Base-by-base conservation (phyloP, 768 basidiomycete genomes). In the Hygrophorus russula region DNA sequence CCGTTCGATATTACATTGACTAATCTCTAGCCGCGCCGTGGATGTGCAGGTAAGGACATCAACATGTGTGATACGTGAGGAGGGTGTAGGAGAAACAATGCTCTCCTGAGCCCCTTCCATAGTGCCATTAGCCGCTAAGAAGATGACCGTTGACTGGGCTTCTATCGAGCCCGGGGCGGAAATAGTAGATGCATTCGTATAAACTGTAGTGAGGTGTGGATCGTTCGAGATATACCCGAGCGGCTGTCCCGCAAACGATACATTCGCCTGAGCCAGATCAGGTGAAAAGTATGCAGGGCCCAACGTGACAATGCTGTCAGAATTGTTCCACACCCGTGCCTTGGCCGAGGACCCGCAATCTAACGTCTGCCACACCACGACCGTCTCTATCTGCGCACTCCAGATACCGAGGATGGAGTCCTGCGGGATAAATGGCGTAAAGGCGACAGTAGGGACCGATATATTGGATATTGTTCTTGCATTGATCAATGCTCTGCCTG, bases 111-210 rank as follows among this genome's bases (percentile, higher is more conserved):
- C 40, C 3, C 40, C 40, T 32, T 41, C 40, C 31, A 41, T 30
- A 14, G 40, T 41, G 14, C 40, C 40, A 27, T 41, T 32, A 14
- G 40, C 40, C 27, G 40, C 40, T 11, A 41, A 14, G 40, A 41
- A 41, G 3, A 41, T n/a, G 27, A 41, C 31, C 12, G 28, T 41
- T n/a, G 28, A 14, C 11, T 41, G 28, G 11, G 28, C 40, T 20
- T 41, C 14, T 17, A 41, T 11, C 4, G 40, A 29, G 27, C 40
- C 40, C 6, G 28, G 28, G 4, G 13, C 11, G 14, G 30, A n/a
- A 2, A 15, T 10, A 17, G 30, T 29, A 11, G 28, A 14, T 5
- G 40, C 15, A 11, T 41, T 30, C 1, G n/a, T 18, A 15, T 41
- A 41, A 5, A 41, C 27, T 1, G 40, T 13, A 11, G 28, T 41